Conservation (phyloP, 2,329 filamentous ascomycete genomes). For the Acrocalymma vagum region DNA sequence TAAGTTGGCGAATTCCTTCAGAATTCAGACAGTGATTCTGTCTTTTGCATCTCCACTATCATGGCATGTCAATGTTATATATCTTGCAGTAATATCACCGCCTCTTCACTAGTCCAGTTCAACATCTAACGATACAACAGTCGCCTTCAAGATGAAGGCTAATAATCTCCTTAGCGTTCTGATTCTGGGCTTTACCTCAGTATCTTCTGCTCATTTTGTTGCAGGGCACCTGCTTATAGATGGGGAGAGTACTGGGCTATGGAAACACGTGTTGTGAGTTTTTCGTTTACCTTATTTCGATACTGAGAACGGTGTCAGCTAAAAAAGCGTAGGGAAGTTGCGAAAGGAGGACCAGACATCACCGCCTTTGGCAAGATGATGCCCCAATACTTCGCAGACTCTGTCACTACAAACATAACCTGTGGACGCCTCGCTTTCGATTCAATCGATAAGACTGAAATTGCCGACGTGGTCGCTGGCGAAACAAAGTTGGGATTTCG, state of each 20-base stretch:
- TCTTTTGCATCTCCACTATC: too few species aligned
- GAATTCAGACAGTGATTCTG: too few species aligned
- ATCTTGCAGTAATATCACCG: too few species aligned
- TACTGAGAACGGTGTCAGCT: background rate
- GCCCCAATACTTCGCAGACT: background rate
- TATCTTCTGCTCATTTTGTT: constrained; percentile 1
- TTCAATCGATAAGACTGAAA: constrained; percentile 7
- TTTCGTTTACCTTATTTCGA: background rate
- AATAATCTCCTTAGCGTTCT: too few species aligned
- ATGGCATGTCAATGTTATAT: too few species aligned
- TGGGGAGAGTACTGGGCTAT: constrained; percentile 4
- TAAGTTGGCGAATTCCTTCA: too few species aligned
- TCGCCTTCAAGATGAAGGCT: too few species aligned
- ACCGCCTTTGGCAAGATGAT: background rate
- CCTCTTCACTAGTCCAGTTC: too few species aligned
- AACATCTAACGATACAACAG: too few species aligned
- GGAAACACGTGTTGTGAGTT: constrained; percentile 6
- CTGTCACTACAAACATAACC: constrained; percentile 3
- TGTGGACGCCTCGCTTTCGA: constrained; percentile 11
- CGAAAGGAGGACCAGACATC: background rate
- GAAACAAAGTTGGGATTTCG: constrained; percentile 9
- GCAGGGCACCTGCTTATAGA: constrained; percentile 3
- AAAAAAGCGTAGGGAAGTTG: background rate
- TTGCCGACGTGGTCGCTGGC: constrained; percentile 13
- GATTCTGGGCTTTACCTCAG: too few species aligned